Evolutionary conservation across 139 green algal genomes (phyloP).

Genomic region (Nannochloris sp.): DNA sequence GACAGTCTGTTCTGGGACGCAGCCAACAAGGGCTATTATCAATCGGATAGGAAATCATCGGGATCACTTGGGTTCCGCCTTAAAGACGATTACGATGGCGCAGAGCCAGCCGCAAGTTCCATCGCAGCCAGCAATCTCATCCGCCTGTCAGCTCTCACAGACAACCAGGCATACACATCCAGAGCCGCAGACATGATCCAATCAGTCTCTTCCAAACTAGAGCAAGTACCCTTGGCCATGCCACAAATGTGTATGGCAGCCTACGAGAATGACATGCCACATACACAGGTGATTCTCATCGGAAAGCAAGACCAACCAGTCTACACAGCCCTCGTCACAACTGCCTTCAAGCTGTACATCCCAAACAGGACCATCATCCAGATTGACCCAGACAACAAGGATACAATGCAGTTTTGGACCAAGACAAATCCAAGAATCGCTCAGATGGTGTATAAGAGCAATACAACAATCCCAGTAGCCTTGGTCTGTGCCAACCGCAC

Average conservation of each 20-base stretch:
- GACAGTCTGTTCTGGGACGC: slow-evolving; percentile 78
- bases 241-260: slow-evolving; percentile 65
- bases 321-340: too few relatives aligned
- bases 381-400: too few relatives aligned
- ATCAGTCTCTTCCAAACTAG: slow-evolving; percentile 45
- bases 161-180: neutral
- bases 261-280: slow-evolving; percentile 30
- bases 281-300: slow-evolving; percentile 59
- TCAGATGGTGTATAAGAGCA: too few relatives aligned
- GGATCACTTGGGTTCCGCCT: slow-evolving; percentile 3
- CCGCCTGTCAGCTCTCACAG: slow-evolving; percentile 37
- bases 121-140: slow-evolving; percentile 63
- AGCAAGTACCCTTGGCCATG: slow-evolving; percentile 48
- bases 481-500: too few relatives aligned
- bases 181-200: slow-evolving; percentile 17
- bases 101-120: slow-evolving; percentile 69
- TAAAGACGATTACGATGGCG: slow-evolving; percentile 78
- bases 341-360: too few relatives aligned
- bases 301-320: slow-evolving; percentile 9
- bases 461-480: too few relatives aligned
- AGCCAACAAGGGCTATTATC: neutral
- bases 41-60: neutral
- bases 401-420: too few relatives aligned
- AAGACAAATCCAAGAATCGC: too few relatives aligned
- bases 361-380: too few relatives aligned